These are phyloP conservation scores for Populus hybrid DNA, from an alignment of 441 rosid genomes.

Conservation along the genomic window DNA sequence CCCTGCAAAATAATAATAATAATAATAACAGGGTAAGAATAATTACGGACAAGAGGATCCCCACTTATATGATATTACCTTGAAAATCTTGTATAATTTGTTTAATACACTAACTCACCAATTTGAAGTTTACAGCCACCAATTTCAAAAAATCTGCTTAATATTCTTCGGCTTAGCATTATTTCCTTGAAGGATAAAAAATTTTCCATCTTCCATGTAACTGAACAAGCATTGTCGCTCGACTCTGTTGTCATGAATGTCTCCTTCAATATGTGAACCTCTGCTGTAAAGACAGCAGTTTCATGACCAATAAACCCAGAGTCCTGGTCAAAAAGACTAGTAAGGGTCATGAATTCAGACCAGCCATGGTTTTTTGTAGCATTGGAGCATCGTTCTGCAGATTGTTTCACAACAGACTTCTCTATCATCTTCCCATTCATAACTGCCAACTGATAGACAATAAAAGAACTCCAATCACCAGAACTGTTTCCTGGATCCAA, in stretches of 20 bases:
- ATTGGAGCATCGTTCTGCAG: conserved; percentile 58
- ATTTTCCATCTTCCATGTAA: conserved; percentile 92
- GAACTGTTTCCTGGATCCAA: conserved; percentile 15
- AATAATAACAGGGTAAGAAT: conserved; percentile 1
- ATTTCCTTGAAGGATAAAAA: conserved; percentile 78
- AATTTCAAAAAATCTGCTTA: conserved; percentile 82
- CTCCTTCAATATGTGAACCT: conserved; percentile 84
- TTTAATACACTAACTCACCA: conserved; percentile 39
- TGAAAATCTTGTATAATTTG: neutral
- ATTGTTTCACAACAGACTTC: conserved; percentile 52
- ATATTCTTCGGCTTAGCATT: conserved; percentile 75
- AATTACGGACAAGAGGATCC: conserved; percentile 22
- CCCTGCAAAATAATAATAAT: conserved; percentile 38
- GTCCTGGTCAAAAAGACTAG: conserved; percentile 48
- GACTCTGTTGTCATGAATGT: conserved; percentile 53
- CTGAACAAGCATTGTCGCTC: conserved; percentile 41
- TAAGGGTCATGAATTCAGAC: neutral
- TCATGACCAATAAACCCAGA: conserved; percentile 82
- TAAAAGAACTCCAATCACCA: conserved; percentile 54
- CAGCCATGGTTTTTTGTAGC: conserved; percentile 7
- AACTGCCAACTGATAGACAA: conserved; percentile 72
- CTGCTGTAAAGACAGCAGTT: conserved; percentile 68
- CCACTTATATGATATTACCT: conserved; percentile 16
- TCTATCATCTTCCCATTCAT: conserved; percentile 32
- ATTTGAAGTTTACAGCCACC: conserved; percentile 92